These are phyloP conservation scores for Scheffersomyces quercinus DNA, from an alignment of 1,139 yeast genomes.

Conservation along the genomic window DNA sequence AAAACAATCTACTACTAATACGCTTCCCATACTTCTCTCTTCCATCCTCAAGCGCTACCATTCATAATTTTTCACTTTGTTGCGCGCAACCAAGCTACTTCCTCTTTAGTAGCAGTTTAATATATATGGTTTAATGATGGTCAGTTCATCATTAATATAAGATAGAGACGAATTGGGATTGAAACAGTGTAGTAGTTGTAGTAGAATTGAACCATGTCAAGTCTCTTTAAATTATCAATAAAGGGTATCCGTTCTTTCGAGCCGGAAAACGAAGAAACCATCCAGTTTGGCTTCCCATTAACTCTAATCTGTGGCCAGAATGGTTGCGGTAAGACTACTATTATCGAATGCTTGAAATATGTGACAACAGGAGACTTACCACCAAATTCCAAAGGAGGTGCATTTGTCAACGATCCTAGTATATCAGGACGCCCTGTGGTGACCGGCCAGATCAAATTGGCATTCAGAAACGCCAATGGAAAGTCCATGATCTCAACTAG, in stretches of 20 bases:
- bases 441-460: conserved; percentile 86
- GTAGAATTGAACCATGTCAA: conserved; percentile 49
- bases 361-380: conserved; percentile 97
- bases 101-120: too few species aligned
- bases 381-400: conserved; percentile 95
- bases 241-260: conserved; percentile 92
- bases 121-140: too few species aligned
- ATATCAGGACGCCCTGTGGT: conserved; percentile 75
- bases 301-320: conserved; percentile 95
- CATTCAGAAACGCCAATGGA: conserved; percentile 74
- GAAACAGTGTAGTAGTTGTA: too few species aligned
- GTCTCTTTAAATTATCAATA: conserved; percentile 74
- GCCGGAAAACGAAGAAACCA: conserved; percentile 76
- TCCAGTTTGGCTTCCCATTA: conserved; percentile 86
- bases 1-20: too few species aligned
- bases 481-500: conserved; percentile 84
- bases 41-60: too few species aligned
- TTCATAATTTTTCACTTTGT: too few species aligned
- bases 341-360: conserved; percentile 90
- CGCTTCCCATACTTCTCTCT: too few species aligned
- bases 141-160: too few species aligned
- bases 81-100: too few species aligned
- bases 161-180: too few species aligned
- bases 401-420: conserved; percentile 92
- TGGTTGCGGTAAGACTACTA: conserved; percentile 98